Conservation (phyloP, 768 basidiomycete species). For the Mycena filopes region DNA sequence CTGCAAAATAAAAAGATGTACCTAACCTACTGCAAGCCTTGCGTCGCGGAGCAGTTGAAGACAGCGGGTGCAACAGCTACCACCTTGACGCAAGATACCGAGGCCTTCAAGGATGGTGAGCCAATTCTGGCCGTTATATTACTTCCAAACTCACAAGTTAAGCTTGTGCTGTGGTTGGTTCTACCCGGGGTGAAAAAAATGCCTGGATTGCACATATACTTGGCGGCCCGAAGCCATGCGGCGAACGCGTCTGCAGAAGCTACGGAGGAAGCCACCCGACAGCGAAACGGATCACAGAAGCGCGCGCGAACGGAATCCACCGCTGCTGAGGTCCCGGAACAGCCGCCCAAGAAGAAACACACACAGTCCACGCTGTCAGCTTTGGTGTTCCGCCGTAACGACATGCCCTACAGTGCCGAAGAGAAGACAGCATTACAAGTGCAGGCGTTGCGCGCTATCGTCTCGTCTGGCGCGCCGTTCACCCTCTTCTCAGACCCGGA, state of each 20-base stretch:
- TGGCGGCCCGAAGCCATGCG: constrained; percentile 1
- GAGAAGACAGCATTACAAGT: neutral
- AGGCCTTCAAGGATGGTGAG: neutral
- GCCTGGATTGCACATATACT: constrained; percentile 19
- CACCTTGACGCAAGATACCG: neutral
- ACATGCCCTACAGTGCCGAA: constrained; percentile 2
- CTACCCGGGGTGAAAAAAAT: neutral
- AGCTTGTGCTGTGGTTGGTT: neutral
- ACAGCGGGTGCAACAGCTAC: too few relatives aligned
- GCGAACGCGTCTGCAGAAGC: neutral
- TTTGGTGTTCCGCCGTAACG: constrained; percentile 6
- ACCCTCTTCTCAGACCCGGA: constrained; percentile 8
- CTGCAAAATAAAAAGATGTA: too few relatives aligned
- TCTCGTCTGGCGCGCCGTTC: neutral
- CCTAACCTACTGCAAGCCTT: too few relatives aligned
- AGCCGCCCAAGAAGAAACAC: neutral
- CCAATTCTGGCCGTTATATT: too few relatives aligned
- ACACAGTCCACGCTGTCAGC: neutral
- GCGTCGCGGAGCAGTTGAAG: too few relatives aligned
- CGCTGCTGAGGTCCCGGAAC: neutral
- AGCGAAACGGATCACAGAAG: neutral
- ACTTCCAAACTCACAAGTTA: neutral
- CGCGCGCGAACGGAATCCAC: neutral
- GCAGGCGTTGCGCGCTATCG: constrained; percentile 10
- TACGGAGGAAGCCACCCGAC: neutral